Conservation (phyloP, 805 yeast genomes). For the Spathaspora sp. region DNA sequence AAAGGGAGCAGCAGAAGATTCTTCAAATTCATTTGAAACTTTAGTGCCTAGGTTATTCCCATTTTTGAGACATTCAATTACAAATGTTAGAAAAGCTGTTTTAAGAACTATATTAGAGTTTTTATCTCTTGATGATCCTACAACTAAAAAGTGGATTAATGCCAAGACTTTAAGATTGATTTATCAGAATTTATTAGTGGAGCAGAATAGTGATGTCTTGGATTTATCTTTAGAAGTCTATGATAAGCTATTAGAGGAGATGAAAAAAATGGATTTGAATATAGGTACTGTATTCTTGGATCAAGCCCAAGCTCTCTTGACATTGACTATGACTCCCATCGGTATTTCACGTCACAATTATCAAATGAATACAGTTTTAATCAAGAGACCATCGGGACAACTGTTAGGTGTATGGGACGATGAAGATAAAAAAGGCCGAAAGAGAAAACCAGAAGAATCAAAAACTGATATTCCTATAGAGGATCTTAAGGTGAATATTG, state of each 20-base stretch:
- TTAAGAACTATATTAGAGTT: constrained; percentile 77
- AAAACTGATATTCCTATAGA: constrained; percentile 46
- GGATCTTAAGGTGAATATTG: constrained; percentile 75
- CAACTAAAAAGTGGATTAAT: constrained; percentile 69
- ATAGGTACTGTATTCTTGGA: constrained; percentile 52
- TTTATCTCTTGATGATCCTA: constrained; percentile 50
- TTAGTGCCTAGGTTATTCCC: constrained; percentile 92
- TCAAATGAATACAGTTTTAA: constrained; percentile 70
- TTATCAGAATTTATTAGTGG: constrained; percentile 84
- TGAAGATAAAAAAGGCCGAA: constrained; percentile 41
- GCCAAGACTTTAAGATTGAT: constrained; percentile 69
- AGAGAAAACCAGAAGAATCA: constrained; percentile 37
- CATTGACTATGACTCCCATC: constrained; percentile 84
- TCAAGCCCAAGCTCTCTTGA: constrained; percentile 59
- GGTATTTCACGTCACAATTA: constrained; percentile 89
- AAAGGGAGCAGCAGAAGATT: constrained; percentile 48
- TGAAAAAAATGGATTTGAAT: constrained; percentile 36
- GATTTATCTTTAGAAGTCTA: constrained; percentile 62
- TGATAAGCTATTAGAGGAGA: constrained; percentile 47
- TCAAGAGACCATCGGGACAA: constrained; percentile 78
- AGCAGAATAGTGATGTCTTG: constrained; percentile 76
- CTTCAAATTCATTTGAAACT: constrained; percentile 58
- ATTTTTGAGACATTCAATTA: constrained; percentile 88
- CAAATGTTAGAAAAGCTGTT: constrained; percentile 87
- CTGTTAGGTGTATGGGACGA: constrained; percentile 22